Evolutionary conservation across 306 rosid genomes (phyloP).

Genomic region (Citrullus amarus): DNA sequence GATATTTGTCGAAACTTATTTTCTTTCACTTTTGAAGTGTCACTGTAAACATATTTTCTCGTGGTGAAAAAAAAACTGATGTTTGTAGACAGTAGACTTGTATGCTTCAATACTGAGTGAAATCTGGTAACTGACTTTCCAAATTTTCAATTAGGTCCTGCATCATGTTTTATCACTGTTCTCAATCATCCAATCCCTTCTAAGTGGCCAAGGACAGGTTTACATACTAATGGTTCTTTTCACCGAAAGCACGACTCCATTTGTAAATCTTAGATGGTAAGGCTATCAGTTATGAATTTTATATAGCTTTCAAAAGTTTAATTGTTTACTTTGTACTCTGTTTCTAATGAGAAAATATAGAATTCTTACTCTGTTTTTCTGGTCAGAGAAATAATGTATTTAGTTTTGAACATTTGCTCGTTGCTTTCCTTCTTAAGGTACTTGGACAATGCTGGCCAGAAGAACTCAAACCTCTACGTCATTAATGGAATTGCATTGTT

Average conservation of each 20-base stretch:
- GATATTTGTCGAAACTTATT: not conserved
- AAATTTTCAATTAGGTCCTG: slow-evolving; percentile 39
- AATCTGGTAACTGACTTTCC: slow-evolving; percentile 10
- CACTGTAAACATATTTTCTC: not conserved
- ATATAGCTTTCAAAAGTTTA: not conserved
- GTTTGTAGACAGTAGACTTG: not conserved
- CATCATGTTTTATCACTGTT: slow-evolving; percentile 77
- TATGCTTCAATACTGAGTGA: not conserved
- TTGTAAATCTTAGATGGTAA: slow-evolving; percentile 88
- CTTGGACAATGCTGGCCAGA: slow-evolving; percentile 62
- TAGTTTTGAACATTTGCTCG: slow-evolving; percentile 14
- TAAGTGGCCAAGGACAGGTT: slow-evolving; percentile 69
- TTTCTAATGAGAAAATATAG: not conserved
- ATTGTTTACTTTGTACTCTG: not conserved
- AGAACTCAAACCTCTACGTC: slow-evolving; percentile 49
- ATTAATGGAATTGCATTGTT: slow-evolving; percentile 72
- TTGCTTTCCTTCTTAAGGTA: slow-evolving; percentile 39
- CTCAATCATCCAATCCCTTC: slow-evolving; percentile 58
- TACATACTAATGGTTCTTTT: slow-evolving; percentile 88
- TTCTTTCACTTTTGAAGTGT: not conserved
- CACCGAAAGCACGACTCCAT: slow-evolving; percentile 81
- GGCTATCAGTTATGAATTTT: not conserved
- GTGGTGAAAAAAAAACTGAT: not conserved
- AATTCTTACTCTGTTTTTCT: not conserved
- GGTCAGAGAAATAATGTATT: not conserved